phyloP scores from a whole-genome alignment of 495 filamentous ascomycete genomes.

The Trichodelitschia bisporula region DNA sequence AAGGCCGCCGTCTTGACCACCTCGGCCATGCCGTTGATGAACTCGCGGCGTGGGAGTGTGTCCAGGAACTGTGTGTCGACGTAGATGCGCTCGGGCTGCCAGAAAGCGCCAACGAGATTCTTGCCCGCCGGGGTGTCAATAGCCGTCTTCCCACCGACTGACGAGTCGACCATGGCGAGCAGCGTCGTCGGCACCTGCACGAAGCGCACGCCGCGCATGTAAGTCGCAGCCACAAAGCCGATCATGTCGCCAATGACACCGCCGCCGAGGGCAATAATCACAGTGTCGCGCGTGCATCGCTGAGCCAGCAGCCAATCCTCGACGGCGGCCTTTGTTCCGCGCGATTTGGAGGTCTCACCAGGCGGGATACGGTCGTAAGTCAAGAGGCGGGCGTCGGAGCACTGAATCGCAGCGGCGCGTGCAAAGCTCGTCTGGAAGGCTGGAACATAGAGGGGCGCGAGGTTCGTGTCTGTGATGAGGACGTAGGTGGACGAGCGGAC shows the following conservation, averaged over 20 bases:
- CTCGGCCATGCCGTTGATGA: slow-evolving; percentile 98
- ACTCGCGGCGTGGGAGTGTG: slow-evolving; percentile 72
- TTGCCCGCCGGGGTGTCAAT: slow-evolving; percentile 95
- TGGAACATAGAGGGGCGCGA: slow-evolving; percentile 55
- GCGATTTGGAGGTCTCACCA: slow-evolving; percentile 78
- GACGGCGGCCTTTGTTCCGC: slow-evolving; percentile 79
- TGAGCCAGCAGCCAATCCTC: slow-evolving; percentile 94
- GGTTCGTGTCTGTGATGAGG: slow-evolving; percentile 87
- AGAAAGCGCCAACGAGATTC: slow-evolving; percentile 89
- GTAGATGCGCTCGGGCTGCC: slow-evolving; percentile 83
- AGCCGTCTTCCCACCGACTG: slow-evolving; percentile 93
- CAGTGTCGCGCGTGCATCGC: slow-evolving; percentile 78
- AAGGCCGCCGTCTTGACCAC: slow-evolving; percentile 97
- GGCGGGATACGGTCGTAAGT: slow-evolving; percentile 72
- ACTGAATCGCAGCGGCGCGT: slow-evolving; percentile 20
- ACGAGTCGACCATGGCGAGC: slow-evolving; percentile 93
- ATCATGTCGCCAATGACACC: slow-evolving; percentile 97
- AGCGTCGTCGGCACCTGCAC: slow-evolving; percentile 92
- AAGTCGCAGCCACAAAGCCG: slow-evolving; percentile 88
- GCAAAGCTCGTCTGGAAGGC: slow-evolving; percentile 51
- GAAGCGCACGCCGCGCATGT: slow-evolving; percentile 91
- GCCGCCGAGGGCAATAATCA: slow-evolving; percentile 87
- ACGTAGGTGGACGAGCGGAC: slow-evolving; percentile 76
- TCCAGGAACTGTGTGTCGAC: slow-evolving; percentile 86
- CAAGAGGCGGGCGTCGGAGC: slow-evolving; percentile 42